Percentiles rank a stretch among this genome's conserved stretches.
These are phyloP conservation scores for Sugiyamaella neomexicana DNA, from an alignment of 1,139 yeast genomes.

Conservation along the genomic window DNA sequence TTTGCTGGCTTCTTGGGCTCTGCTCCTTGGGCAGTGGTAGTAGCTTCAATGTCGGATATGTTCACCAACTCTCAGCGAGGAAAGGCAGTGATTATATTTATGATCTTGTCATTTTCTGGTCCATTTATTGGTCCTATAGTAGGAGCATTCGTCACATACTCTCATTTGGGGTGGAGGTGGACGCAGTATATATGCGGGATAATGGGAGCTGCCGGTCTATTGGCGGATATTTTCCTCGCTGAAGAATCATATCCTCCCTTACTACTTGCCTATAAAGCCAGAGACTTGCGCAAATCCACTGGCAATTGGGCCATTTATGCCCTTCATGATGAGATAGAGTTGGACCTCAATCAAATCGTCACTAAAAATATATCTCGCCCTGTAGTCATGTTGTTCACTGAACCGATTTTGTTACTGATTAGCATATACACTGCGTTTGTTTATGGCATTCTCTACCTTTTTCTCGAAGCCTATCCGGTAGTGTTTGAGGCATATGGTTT, in stretches of 20 bases:
- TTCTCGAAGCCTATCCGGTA: constrained; percentile 77
- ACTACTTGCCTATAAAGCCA: constrained; percentile 50
- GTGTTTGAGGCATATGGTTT: constrained; percentile 62
- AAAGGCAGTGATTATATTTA: constrained; percentile 61
- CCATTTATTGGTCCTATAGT: constrained; percentile 67
- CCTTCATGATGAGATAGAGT: constrained; percentile 70
- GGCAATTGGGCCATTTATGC: constrained; percentile 81
- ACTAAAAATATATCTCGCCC: constrained; percentile 75
- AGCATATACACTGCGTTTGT: constrained; percentile 79
- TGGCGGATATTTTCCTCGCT: constrained; percentile 40
- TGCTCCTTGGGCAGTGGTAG: constrained; percentile 76
- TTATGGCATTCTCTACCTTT: constrained; percentile 78
- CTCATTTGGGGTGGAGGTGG: constrained; percentile 58
- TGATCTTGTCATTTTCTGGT: constrained; percentile 66
- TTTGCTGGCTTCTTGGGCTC: constrained; percentile 79
- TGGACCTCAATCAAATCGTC: constrained; percentile 61
- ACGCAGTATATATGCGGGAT: constrained; percentile 54
- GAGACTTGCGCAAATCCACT: constrained; percentile 48
- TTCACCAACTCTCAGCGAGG: constrained; percentile 64
- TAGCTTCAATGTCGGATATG: constrained; percentile 77
- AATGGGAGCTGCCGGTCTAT: constrained; percentile 43
- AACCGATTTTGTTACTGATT: constrained; percentile 69
- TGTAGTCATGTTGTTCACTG: constrained; percentile 61
- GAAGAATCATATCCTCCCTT: constrained; percentile 51
- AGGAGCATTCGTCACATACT: constrained; percentile 40